These are phyloP conservation scores for Phalaenopsis equestris DNA, from an alignment of 106 monocot genomes.

Conservation along the genomic window DNA sequence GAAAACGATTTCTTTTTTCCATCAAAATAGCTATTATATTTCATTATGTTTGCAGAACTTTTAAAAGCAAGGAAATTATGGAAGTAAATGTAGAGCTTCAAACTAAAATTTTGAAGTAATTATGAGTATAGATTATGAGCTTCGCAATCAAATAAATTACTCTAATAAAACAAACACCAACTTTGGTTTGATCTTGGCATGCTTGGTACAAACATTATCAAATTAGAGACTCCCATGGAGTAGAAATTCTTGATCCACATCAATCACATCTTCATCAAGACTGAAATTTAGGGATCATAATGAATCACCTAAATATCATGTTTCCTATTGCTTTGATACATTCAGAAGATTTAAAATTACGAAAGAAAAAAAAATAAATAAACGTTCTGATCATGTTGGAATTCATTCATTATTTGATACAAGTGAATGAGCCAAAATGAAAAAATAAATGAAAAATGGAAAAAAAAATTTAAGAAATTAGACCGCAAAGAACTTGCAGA, in stretches of 20 bases:
- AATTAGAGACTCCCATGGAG: neutral
- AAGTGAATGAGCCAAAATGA: neutral
- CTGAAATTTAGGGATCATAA: neutral
- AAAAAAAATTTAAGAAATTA: neutral
- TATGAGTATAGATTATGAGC: neutral
- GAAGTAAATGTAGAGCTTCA: neutral
- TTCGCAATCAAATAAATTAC: neutral
- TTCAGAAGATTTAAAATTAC: neutral
- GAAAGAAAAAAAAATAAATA: neutral
- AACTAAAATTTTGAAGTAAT: neutral
- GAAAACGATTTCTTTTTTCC: neutral
- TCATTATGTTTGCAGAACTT: neutral
- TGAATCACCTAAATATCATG: conserved; percentile 2
- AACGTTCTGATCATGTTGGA: neutral
- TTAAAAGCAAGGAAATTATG: neutral
- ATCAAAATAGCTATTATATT: neutral
- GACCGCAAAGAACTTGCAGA: neutral
- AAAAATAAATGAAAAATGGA: neutral
- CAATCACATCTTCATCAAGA: neutral
- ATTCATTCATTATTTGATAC: neutral
- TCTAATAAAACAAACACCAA: neutral
- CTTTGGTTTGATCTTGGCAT: neutral
- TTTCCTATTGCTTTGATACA: neutral
- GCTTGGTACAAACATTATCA: neutral
- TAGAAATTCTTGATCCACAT: neutral